Percentiles rank a stretch among this genome's conserved stretches.
Conservation (phyloP, 106 monocot species). For the Platanthera guangdongensis region DNA sequence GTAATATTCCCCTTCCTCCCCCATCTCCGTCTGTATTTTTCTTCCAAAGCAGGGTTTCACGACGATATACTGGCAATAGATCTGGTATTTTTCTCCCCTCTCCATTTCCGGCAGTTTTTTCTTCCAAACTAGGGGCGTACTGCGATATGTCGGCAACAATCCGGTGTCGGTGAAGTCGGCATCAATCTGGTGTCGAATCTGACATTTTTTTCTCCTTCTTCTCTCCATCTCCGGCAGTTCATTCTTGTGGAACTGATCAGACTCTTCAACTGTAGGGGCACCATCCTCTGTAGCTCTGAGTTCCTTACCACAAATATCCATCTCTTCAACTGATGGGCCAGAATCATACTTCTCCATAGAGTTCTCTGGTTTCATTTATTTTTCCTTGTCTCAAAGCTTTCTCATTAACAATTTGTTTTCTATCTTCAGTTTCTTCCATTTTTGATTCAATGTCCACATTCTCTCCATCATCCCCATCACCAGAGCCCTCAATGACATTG, state of each 20-base stretch:
- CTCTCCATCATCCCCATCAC: conserved; percentile 40
- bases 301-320: conserved; percentile 36
- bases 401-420: conserved; percentile 49
- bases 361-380: conserved; percentile 39
- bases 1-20: no score
- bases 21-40: no score
- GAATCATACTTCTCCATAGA: conserved; percentile 66
- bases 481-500: no score
- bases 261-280: conserved; percentile 24
- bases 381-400: conserved; percentile 62
- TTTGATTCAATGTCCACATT: conserved; percentile 64
- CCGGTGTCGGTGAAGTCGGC: no score
- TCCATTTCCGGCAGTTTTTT: no score
- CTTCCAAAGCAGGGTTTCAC: no score
- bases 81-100: no score
- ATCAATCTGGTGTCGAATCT: no score
- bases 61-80: no score
- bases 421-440: conserved; percentile 59
- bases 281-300: conserved; percentile 69
- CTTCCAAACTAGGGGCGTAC: no score
- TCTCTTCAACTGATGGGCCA: conserved; percentile 61
- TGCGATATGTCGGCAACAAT: no score
- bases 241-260: conserved; percentile 22
- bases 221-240: conserved; percentile 10
- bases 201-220: conserved; percentile 19